A percentile compares a stretch with the other conserved stretches of the same genome.
Evolutionary conservation across 2,329 filamentous ascomycete genomes (phyloP).

Genomic region (Paecilomyces sp.): DNA sequence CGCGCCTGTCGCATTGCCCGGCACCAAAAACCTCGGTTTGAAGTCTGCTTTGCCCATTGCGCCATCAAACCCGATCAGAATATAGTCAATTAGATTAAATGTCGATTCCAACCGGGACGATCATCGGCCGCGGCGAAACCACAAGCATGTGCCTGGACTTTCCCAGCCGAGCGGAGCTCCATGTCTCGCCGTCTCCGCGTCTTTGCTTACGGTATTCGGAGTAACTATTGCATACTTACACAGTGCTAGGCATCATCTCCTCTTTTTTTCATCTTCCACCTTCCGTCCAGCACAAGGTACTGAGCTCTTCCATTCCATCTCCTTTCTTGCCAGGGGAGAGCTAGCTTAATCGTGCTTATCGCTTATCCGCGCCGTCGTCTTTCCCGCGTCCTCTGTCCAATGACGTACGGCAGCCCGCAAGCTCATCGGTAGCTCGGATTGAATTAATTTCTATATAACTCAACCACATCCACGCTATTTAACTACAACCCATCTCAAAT

Average conservation of each 20-base stretch:
- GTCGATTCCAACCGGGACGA: too few species aligned
- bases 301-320: neutral
- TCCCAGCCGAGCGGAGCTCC: neutral
- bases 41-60: too few species aligned
- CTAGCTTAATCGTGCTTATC: neutral
- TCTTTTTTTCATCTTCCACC: too few species aligned
- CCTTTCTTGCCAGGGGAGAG: neutral
- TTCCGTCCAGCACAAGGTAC: neutral
- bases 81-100: too few species aligned
- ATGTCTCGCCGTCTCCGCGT: neutral
- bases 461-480: neutral
- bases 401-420: neutral
- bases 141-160: neutral
- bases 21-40: too few species aligned
- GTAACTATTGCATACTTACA: too few species aligned
- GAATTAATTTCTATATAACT: neutral
- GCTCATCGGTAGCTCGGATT: neutral
- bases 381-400: neutral
- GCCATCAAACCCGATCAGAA: too few species aligned
- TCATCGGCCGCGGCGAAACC: neutral
- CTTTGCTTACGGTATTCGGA: neutral
- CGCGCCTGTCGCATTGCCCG: too few species aligned
- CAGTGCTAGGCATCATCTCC: too few species aligned
- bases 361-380: neutral
- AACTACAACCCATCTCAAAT: neutral